These are phyloP conservation scores for Debaryomyces udenii DNA, from an alignment of 1,139 yeast genomes.

Conservation along the genomic window DNA sequence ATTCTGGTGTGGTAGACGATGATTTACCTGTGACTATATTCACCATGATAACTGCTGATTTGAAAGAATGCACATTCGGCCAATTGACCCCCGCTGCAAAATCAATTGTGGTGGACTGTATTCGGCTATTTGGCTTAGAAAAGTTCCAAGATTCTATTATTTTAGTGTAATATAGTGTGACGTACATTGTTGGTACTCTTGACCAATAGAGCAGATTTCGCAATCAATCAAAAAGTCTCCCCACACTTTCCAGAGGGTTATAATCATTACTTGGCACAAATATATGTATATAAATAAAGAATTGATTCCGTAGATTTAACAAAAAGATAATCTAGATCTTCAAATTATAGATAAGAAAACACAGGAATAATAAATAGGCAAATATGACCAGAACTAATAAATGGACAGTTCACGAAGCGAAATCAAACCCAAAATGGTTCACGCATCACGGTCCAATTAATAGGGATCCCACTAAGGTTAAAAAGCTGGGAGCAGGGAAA, in stretches of 20 bases:
- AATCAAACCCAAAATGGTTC: conserved; percentile 69
- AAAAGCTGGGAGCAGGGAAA: conserved; percentile 86
- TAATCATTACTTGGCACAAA: neutral
- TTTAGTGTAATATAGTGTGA: conserved; percentile 7
- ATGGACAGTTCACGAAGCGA: conserved; percentile 68
- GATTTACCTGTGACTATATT: conserved; percentile 22
- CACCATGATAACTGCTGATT: conserved; percentile 14
- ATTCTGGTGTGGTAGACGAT: conserved; percentile 20
- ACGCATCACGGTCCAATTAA: conserved; percentile 71
- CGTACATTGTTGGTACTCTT: neutral
- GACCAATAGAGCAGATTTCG: conserved; percentile 5
- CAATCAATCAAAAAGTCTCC: conserved; percentile 8
- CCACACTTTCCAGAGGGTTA: conserved; percentile 8
- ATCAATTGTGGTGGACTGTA: conserved; percentile 36
- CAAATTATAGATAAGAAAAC: no score
- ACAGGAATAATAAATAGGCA: neutral
- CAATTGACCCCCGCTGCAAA: conserved; percentile 25
- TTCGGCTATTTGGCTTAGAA: conserved; percentile 46
- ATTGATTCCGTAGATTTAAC: neutral
- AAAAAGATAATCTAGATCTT: neutral
- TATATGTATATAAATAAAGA: conserved; percentile 4
- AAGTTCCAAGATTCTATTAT: conserved; percentile 26
- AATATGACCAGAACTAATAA: conserved; percentile 84
- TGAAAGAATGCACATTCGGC: conserved; percentile 22
- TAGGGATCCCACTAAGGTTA: conserved; percentile 71